Base-by-base conservation (phyloP, 2,329 filamentous ascomycete genomes). In the Monascus ruber region DNA sequence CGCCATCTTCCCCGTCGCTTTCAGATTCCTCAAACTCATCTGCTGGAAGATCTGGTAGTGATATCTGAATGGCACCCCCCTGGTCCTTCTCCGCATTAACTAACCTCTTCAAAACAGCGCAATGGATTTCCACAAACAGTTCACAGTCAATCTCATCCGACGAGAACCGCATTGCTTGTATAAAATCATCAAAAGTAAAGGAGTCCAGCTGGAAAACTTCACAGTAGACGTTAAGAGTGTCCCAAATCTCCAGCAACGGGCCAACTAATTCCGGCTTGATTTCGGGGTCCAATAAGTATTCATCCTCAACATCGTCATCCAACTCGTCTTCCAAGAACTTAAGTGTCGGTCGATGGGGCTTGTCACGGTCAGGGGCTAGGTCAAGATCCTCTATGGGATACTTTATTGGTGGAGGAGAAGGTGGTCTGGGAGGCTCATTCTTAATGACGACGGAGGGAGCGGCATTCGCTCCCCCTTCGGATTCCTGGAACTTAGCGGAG, bases 141-240 rank as follows among this genome's bases (percentile, higher is more conserved):
- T 95, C 83, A 38, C 91, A 91, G 5, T 82, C 80, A 1, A 77
- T 68, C 24, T 85, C 78, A 28, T 81, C 75, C 0, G 79, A 86
- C 0, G 83, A 75, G 42, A 88, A 81, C 36, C 80, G 74, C 71
- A 98, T 79, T 0, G 88, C 83, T 57, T 96, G 83, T 4, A 94
- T 73, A 53, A 88, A 96, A 59, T 98, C 91, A 58, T 98, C 91
- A 53, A 96, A 93, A 0, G 89, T 96, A 56, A 98, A 98, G 0
- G 89, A 96, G 60, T 98, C 91, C 25, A 98, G 72, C 54, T 85
- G 78, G 56, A 94, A 94, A 11, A 95, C 82, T 54, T 94, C 86
- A 55, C 87, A 94, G 57, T 95, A 95, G n/a, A 98, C 89, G 53
- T 95, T 98, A 28, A 98, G 72, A 0, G 88, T 95, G 52, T 95